Evolutionary conservation across 441 rosid species (phyloP).

Genomic region (Daphne laureola): DNA sequence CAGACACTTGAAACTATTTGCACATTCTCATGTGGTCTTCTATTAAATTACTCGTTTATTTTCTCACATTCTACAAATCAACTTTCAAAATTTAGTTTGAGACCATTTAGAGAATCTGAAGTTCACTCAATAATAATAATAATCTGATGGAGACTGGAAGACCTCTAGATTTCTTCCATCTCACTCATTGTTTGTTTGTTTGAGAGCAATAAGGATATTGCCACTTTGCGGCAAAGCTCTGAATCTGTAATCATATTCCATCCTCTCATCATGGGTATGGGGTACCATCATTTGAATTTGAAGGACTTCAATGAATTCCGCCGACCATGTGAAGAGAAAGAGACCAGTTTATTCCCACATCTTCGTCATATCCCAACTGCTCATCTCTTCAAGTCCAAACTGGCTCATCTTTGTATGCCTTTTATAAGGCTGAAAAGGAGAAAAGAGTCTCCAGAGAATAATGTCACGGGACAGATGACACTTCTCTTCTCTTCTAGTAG

Average conservation of each 20-base stretch:
- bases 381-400: neutral
- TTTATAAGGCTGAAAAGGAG: constrained; percentile 34
- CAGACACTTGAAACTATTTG: too few relatives aligned
- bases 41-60: too few relatives aligned
- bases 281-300: constrained; percentile 7
- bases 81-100: too few relatives aligned
- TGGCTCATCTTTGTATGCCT: constrained; percentile 12
- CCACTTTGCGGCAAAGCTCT: neutral
- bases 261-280: too few relatives aligned
- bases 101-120: too few relatives aligned
- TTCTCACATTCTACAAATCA: too few relatives aligned
- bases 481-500: too few relatives aligned
- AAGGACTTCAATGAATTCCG: neutral
- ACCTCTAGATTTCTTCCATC: constrained; percentile 12
- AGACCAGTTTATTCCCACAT: neutral
- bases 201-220: too few relatives aligned
- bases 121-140: too few relatives aligned
- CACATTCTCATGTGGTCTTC: too few relatives aligned
- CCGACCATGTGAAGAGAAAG: constrained; percentile 10
- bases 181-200: neutral
- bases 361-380: neutral
- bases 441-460: too few relatives aligned
- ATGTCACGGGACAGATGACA: too few relatives aligned
- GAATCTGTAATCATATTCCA: neutral
- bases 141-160: neutral